Evolutionary conservation across 139 green algal genomes (phyloP).

Genomic region (Chlorella vulgaris): DNA sequence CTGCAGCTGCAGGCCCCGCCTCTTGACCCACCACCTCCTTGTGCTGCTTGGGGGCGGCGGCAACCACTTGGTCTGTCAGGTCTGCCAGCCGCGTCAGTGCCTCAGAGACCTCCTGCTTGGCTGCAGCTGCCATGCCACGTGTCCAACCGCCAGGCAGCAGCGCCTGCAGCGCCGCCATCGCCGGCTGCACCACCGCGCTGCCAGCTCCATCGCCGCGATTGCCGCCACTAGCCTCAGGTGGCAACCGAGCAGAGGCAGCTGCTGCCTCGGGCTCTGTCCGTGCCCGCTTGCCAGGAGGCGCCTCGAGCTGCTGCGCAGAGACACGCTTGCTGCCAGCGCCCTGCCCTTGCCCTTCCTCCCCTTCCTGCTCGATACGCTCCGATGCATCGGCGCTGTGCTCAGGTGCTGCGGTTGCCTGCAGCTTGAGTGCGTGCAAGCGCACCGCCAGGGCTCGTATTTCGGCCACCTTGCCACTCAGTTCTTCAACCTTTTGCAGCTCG

Average conservation of each 20-base stretch:
- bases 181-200: too few relatives aligned
- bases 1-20: background rate
- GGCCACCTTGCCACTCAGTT: background rate
- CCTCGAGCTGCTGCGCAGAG: too few relatives aligned
- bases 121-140: background rate
- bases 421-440: background rate
- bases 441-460: background rate
- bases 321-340: too few relatives aligned
- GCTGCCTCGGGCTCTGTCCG: too few relatives aligned
- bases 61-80: slow-evolving; percentile 4
- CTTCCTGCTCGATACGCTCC: background rate
- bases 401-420: background rate
- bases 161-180: too few relatives aligned
- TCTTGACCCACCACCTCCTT: background rate
- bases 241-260: too few relatives aligned
- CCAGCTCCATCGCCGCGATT: too few relatives aligned
- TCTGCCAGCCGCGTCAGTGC: background rate
- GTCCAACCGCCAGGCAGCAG: background rate
- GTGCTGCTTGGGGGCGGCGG: slow-evolving; percentile 7
- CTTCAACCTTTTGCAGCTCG: background rate
- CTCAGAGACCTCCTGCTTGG: background rate
- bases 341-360: background rate
- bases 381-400: background rate
- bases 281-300: too few relatives aligned
- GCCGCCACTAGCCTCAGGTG: too few relatives aligned